Percentiles rank a stretch among this genome's conserved stretches.
These are phyloP conservation scores for Boletus subcaerulescens DNA, from an alignment of 768 basidiomycete genomes.

Conservation along the genomic window DNA sequence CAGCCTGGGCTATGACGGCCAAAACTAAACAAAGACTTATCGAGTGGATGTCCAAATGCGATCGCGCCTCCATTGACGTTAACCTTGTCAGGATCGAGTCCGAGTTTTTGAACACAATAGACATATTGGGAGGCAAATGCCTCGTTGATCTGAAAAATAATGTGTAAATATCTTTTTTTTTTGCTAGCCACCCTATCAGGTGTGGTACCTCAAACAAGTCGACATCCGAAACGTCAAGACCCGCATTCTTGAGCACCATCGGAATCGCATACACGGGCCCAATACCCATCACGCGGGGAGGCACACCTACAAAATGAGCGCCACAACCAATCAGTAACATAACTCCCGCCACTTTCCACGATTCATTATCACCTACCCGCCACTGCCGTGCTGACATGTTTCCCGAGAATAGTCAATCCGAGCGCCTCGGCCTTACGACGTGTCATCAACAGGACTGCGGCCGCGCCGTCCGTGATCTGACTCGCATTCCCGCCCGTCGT, in stretches of 20 bases:
- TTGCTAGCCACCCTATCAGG: background rate
- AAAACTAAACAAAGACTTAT: constrained; percentile 42
- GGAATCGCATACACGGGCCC: constrained; percentile 86
- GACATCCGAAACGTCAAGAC: constrained; percentile 64
- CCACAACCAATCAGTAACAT: background rate
- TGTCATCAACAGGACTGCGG: constrained; percentile 79
- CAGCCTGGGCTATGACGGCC: background rate
- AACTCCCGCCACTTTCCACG: background rate
- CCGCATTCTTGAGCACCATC: constrained; percentile 62
- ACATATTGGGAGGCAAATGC: constrained; percentile 85
- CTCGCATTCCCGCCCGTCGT: constrained; percentile 88
- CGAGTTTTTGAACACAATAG: constrained; percentile 66
- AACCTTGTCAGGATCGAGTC: constrained; percentile 61
- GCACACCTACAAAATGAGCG: constrained; percentile 43
- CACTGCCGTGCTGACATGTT: constrained; percentile 71
- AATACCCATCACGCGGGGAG: constrained; percentile 86
- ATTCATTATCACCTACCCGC: constrained; percentile 42
- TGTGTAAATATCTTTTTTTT: background rate
- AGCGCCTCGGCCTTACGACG: constrained; percentile 74
- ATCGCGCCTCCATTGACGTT: constrained; percentile 93
- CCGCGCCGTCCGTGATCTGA: constrained; percentile 82
- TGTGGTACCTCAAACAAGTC: constrained; percentile 70
- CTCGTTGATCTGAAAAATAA: constrained; percentile 69
- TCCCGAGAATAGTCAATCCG: constrained; percentile 70
- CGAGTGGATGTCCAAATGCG: constrained; percentile 80